A percentile compares a stretch with the other conserved stretches of the same genome.
phyloP scores from a whole-genome alignment of 73 alveolate species.

The Paramecium sexaurelia region DNA sequence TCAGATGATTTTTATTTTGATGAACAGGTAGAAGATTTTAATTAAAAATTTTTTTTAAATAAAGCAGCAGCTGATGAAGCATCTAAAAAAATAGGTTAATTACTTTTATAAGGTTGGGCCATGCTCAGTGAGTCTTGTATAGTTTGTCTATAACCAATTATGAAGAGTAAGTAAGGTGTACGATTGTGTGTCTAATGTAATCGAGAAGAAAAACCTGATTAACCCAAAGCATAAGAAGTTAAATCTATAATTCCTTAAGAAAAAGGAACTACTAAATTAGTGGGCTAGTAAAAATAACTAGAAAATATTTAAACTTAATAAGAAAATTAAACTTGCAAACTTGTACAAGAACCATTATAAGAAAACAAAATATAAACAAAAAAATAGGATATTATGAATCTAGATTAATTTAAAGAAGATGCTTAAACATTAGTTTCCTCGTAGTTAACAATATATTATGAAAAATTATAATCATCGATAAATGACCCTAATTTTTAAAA shows the following conservation, averaged over 20 bases:
- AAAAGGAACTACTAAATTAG: background rate
- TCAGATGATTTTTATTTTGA: slow-evolving; percentile 1
- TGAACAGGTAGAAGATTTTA: background rate
- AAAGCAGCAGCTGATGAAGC: slow-evolving; percentile 37
- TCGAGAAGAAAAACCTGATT: slow-evolving; percentile 3
- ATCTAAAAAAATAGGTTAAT: slow-evolving; percentile 39
- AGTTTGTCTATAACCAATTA: background rate
- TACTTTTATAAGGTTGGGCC: slow-evolving; percentile 18
- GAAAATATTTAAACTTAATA: background rate
- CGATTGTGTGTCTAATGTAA: slow-evolving; percentile 32
- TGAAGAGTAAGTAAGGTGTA: slow-evolving; percentile 33
- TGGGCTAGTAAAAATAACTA: background rate
- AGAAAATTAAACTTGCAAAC: background rate
- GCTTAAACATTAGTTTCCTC: background rate
- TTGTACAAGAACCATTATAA: background rate
- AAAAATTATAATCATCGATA: background rate
- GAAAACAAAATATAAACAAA: background rate
- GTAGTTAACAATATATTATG: background rate
- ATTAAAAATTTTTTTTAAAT: background rate
- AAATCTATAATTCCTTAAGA: background rate
- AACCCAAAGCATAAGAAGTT: background rate
- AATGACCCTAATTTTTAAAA: background rate
- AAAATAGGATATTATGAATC: background rate
- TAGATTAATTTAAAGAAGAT: background rate
- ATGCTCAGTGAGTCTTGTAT: slow-evolving; percentile 31